Evolutionary conservation across 2,329 filamentous ascomycete genomes (phyloP).

Genomic region (Ceratocystis cubensis): DNA sequence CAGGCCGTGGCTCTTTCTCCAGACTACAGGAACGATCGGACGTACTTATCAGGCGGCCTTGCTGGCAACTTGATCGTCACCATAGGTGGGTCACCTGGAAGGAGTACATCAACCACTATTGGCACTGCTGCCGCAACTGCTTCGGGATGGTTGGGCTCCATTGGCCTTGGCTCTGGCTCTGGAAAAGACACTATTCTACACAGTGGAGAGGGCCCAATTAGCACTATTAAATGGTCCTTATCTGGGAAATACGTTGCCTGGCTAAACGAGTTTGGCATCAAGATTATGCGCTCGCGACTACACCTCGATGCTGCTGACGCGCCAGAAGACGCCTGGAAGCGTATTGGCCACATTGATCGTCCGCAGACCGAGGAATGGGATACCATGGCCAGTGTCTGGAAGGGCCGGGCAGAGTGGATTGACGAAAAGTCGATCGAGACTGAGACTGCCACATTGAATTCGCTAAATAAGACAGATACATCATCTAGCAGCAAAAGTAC

Average conservation of each 20-base stretch:
- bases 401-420: conserved; percentile 83
- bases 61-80: conserved; percentile 83
- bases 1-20: conserved; percentile 90
- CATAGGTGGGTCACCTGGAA: conserved; percentile 62
- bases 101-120: conserved; percentile 78
- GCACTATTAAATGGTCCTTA: conserved; percentile 84
- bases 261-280: conserved; percentile 94
- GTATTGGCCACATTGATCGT: conserved; percentile 81
- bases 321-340: conserved; percentile 78
- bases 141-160: conserved; percentile 79
- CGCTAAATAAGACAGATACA: background rate
- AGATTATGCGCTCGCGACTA: conserved; percentile 87
- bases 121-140: conserved; percentile 71
- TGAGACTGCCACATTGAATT: conserved; percentile 42
- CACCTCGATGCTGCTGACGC: conserved; percentile 52
- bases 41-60: conserved; percentile 80
- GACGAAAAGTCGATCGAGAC: conserved; percentile 68
- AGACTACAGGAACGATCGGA: conserved; percentile 78
- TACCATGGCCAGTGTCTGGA: conserved; percentile 94
- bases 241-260: conserved; percentile 87
- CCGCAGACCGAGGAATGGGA: conserved; percentile 83
- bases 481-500: background rate
- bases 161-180: conserved; percentile 64
- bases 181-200: conserved; percentile 72
- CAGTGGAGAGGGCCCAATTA: conserved; percentile 83